phyloP scores from a whole-genome alignment of 305 asterid species.

The Fraxinus ornus region DNA sequence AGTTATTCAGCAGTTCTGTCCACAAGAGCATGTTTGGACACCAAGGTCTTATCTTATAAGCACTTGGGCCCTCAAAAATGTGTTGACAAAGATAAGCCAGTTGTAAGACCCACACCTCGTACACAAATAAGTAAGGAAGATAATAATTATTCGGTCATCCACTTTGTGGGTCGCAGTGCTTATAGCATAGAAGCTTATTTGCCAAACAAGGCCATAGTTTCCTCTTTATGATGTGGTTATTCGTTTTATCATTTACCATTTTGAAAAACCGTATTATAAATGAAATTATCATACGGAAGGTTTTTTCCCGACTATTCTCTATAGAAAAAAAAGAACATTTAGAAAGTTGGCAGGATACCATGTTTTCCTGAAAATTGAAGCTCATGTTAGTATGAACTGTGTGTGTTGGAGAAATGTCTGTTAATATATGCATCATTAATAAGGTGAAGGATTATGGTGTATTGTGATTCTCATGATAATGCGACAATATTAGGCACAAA shows the following conservation, averaged over 20 bases:
- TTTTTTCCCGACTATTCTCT: background rate
- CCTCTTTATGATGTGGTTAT: background rate
- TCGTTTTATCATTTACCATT: background rate
- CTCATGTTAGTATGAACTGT: background rate
- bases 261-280: background rate
- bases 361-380: background rate
- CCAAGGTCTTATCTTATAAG: background rate
- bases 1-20: background rate
- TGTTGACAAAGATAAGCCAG: background rate
- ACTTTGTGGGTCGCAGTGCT: background rate
- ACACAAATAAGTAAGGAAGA: background rate
- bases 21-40: background rate
- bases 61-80: background rate
- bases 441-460: background rate
- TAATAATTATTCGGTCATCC: background rate
- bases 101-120: background rate
- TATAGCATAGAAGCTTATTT: background rate
- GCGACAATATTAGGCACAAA: conserved; percentile 48
- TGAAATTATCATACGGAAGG: background rate
- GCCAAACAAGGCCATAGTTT: background rate
- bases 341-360: background rate
- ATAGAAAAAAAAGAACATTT: background rate
- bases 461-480: conserved; percentile 3
- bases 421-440: background rate
- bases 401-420: background rate